Evolutionary conservation across 129 eudicot genomes (phyloP).

Genomic region (Logfia minima): DNA sequence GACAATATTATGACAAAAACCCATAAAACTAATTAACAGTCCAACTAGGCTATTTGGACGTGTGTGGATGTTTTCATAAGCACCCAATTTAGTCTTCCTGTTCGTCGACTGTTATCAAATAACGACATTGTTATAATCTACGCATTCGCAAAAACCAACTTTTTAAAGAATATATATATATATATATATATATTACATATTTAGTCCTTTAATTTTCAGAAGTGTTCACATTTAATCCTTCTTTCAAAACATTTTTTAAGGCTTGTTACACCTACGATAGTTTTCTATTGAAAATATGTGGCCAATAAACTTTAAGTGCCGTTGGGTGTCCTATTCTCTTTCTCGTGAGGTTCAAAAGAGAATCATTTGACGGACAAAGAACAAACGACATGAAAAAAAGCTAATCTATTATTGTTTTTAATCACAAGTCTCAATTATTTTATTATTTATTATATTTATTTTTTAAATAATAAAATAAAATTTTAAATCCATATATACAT

Average conservation of each 20-base stretch:
- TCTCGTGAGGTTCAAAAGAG: background rate
- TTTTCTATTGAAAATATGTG: background rate
- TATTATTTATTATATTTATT: no score
- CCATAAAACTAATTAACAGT: background rate
- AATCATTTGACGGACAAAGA: conserved; percentile 16
- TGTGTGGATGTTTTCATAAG: background rate
- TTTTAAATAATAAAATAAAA: no score
- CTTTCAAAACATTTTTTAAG: background rate
- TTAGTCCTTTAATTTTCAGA: no score
- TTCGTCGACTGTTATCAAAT: background rate
- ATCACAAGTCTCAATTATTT: background rate
- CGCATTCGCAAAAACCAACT: background rate
- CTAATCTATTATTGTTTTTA: background rate
- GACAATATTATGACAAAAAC: conserved; percentile 3
- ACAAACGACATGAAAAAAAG: background rate
- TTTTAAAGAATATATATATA: no score
- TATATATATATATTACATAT: no score
- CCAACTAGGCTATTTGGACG: background rate
- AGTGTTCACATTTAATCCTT: background rate
- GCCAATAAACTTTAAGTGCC: background rate
- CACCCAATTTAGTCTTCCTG: conserved; percentile 6
- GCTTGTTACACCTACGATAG: background rate
- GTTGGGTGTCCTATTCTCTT: conserved; percentile 10
- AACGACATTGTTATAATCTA: background rate
- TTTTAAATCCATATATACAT: no score